Conservation (phyloP, 1,284 basidiomycete species). For the Marasmius oreades region DNA sequence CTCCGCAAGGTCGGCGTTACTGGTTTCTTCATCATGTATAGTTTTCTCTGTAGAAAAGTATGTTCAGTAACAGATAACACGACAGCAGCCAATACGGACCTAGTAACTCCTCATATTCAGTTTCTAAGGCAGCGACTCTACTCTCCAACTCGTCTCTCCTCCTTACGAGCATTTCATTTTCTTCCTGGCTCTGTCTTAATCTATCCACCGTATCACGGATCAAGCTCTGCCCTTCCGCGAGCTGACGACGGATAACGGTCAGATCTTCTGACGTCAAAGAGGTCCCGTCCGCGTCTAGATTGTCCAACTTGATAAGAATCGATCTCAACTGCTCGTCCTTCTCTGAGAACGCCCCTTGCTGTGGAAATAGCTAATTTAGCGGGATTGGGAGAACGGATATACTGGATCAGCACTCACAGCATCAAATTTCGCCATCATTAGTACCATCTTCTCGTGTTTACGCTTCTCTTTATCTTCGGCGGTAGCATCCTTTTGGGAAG, state of each 20-base stretch:
- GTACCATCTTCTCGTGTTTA: slow-evolving; percentile 99
- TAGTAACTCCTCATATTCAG: slow-evolving; percentile 94
- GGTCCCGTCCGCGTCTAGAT: slow-evolving; percentile 52
- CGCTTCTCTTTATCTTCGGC: slow-evolving; percentile 97
- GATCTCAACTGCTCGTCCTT: slow-evolving; percentile 90
- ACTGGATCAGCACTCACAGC: slow-evolving; percentile 54
- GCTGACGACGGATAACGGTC: slow-evolving; percentile 76
- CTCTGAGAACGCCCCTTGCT: slow-evolving; percentile 88
- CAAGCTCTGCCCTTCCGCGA: slow-evolving; percentile 85
- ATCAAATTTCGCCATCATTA: slow-evolving; percentile 99
- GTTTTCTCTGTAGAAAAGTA: slow-evolving; percentile 63
- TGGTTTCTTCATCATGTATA: slow-evolving; percentile 79
- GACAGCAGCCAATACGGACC: slow-evolving; percentile 46
- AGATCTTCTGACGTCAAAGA: slow-evolving; percentile 77
- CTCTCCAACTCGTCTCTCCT: slow-evolving; percentile 87
- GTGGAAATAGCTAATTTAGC: slow-evolving; percentile 15
- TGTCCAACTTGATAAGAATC: slow-evolving; percentile 80
- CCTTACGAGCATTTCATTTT: slow-evolving; percentile 83
- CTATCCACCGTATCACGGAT: slow-evolving; percentile 89
- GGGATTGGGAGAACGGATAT: slow-evolving; percentile 11
- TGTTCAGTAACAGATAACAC: slow-evolving; percentile 13
- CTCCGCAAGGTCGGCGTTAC: slow-evolving; percentile 75
- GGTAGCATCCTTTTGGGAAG: slow-evolving; percentile 79
- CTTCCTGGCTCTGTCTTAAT: slow-evolving; percentile 87
- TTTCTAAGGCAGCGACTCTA: slow-evolving; percentile 78